A percentile compares a stretch with the other conserved stretches of the same genome.
These are phyloP conservation scores for Mimosa bimucronata DNA, from an alignment of 306 rosid species.

Conservation along the genomic window DNA sequence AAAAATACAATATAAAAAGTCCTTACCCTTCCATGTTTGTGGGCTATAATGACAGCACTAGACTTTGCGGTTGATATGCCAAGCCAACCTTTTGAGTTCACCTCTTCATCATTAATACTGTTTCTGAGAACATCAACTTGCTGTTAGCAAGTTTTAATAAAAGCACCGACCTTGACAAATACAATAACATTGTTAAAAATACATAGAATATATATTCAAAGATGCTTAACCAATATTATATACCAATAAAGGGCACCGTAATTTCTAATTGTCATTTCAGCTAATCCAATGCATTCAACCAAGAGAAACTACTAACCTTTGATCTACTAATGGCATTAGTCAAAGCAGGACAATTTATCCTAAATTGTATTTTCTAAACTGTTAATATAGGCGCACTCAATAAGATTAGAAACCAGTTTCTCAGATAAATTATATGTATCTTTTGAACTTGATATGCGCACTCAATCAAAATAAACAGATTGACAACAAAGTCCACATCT, in stretches of 20 bases:
- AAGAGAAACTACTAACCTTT: background rate
- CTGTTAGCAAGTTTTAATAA: constrained; percentile 90
- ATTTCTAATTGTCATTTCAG: background rate
- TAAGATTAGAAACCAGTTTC: constrained; percentile 33
- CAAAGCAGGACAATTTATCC: constrained; percentile 10
- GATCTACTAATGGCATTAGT: constrained; percentile 10
- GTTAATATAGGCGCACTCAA: constrained; percentile 6
- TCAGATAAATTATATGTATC: too few species aligned
- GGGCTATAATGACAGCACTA: constrained; percentile 82
- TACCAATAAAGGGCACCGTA: background rate
- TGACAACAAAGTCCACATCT: too few species aligned
- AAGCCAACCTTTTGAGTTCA: constrained; percentile 83
- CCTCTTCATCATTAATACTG: constrained; percentile 73
- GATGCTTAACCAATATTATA: constrained; percentile 24
- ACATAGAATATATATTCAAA: constrained; percentile 26
- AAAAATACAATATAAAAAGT: too few species aligned
- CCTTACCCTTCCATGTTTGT: constrained; percentile 98
- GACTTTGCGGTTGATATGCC: constrained; percentile 60
- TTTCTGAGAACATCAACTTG: constrained; percentile 86
- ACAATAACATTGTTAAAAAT: constrained; percentile 10
- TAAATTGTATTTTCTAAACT: constrained; percentile 31
- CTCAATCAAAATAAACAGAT: too few species aligned
- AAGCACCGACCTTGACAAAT: constrained; percentile 79
- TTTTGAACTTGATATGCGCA: too few species aligned
- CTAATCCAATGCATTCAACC: background rate